A percentile compares a stretch with the other conserved stretches of the same genome.
phyloP scores from a whole-genome alignment of 1,139 yeast genomes.

The Saccharomyces hybrid region DNA sequence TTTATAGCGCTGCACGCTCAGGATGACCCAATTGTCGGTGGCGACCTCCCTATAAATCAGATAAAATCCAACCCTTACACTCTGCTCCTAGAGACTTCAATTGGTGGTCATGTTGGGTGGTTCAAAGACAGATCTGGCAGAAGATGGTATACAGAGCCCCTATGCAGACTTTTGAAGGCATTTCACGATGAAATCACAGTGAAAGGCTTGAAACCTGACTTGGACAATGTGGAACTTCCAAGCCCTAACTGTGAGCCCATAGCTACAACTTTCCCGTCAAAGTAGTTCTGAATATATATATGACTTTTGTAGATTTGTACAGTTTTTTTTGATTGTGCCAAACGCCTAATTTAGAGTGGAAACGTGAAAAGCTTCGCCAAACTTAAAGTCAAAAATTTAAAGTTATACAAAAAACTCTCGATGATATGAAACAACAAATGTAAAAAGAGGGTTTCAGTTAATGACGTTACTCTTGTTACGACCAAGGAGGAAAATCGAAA shows the following conservation, averaged over 20 bases:
- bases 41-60: constrained; percentile 44
- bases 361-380: not conserved
- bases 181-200: constrained; percentile 25
- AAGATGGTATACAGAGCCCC: constrained; percentile 48
- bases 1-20: constrained; percentile 41
- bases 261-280: constrained; percentile 11
- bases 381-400: not conserved
- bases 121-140: constrained; percentile 38
- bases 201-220: constrained; percentile 15
- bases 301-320: not conserved
- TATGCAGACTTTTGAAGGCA: constrained; percentile 31
- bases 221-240: constrained; percentile 13
- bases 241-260: constrained; percentile 12
- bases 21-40: constrained; percentile 56
- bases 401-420: not conserved
- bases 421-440: not conserved
- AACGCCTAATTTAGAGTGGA: not conserved
- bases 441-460: not conserved
- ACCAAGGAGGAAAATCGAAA: not conserved
- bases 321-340: not conserved
- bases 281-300: not conserved
- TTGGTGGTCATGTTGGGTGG: constrained; percentile 66
- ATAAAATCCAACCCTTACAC: constrained; percentile 49
- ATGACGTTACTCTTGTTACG: not conserved
- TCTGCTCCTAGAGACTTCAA: constrained; percentile 45